phyloP scores from a whole-genome alignment of 768 basidiomycete species.

The Boletus eberwhitei region DNA sequence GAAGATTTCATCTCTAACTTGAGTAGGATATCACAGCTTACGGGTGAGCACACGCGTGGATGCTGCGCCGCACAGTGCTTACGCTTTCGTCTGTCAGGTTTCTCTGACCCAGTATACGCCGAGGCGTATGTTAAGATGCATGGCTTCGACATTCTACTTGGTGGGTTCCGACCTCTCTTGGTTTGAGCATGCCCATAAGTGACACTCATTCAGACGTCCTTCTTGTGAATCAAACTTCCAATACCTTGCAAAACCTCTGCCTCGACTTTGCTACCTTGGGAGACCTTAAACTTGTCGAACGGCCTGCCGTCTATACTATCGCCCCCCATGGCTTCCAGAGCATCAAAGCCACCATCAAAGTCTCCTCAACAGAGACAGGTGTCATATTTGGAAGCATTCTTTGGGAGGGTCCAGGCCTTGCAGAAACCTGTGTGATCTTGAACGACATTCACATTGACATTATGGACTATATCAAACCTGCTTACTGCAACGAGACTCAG shows the following conservation, averaged over 20 bases:
- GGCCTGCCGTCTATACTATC: conserved; percentile 90
- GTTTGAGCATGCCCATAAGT: background rate
- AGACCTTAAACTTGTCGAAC: conserved; percentile 94
- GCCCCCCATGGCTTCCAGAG: conserved; percentile 97
- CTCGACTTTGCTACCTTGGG: conserved; percentile 97
- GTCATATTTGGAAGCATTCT: conserved; percentile 98
- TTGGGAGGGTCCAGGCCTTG: conserved; percentile 87
- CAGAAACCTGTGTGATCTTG: conserved; percentile 88
- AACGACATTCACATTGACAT: conserved; percentile 99
- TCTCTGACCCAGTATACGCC: conserved; percentile 97
- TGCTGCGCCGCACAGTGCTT: background rate
- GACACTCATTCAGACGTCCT: conserved; percentile 65
- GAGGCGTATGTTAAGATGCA: conserved; percentile 98
- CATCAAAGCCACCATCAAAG: conserved; percentile 98
- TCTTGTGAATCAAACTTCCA: conserved; percentile 91
- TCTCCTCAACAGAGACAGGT: conserved; percentile 96
- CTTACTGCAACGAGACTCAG: conserved; percentile 92
- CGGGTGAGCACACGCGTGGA: conserved; percentile 48
- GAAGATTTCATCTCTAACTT: conserved; percentile 96
- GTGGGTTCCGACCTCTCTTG: conserved; percentile 36
- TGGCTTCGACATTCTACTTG: conserved; percentile 93
- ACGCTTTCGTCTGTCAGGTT: conserved; percentile 48
- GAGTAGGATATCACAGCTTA: conserved; percentile 89
- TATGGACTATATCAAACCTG: conserved; percentile 51
- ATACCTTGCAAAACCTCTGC: conserved; percentile 94